Evolutionary conservation across 192 early-diverging fungal genomes (phyloP).

Genomic region (Thamnidium elegans): DNA sequence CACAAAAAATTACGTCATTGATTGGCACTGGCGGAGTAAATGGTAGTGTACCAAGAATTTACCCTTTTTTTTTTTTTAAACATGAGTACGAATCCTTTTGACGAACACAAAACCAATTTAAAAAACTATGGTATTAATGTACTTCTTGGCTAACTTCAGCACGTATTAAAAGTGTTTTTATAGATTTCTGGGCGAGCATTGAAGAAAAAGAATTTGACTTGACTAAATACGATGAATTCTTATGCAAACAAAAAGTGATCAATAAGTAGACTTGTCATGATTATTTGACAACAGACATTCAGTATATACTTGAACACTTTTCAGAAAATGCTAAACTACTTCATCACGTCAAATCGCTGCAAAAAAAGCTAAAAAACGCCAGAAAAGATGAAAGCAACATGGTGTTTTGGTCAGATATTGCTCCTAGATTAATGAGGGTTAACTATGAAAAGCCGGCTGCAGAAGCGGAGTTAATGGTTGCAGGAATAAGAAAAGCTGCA

Average conservation of each 20-base stretch:
- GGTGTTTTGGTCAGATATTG: conserved; percentile 2
- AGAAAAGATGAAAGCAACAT: not conserved
- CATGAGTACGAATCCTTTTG: conserved; percentile 16
- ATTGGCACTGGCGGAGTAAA: no score
- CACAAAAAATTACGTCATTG: no score
- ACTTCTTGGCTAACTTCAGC: conserved; percentile 15
- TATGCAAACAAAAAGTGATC: conserved; percentile 17
- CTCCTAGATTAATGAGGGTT: conserved; percentile 2
- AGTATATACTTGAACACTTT: conserved; percentile 9
- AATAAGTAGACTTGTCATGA: conserved; percentile 12
- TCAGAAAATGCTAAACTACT: conserved; percentile 4
- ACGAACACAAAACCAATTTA: conserved; percentile 17
- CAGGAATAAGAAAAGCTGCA: conserved; percentile 1
- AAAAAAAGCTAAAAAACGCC: conserved; percentile 4
- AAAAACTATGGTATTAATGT: conserved; percentile 16
- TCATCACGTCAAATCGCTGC: conserved; percentile 2
- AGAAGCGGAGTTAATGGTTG: conserved; percentile 4
- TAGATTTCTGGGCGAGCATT: conserved; percentile 16
- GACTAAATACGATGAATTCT: conserved; percentile 15
- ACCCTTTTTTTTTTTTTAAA: conserved; percentile 7
- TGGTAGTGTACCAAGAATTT: no score
- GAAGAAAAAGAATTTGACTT: conserved; percentile 14
- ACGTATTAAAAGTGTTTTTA: conserved; percentile 13
- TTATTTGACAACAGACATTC: conserved; percentile 15
- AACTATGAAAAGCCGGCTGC: not conserved